Percentiles rank a stretch among this genome's conserved stretches.
phyloP scores from a whole-genome alignment of 225 moss, liverwort and hornwort species.

The Pseudoscleropodium purum region DNA sequence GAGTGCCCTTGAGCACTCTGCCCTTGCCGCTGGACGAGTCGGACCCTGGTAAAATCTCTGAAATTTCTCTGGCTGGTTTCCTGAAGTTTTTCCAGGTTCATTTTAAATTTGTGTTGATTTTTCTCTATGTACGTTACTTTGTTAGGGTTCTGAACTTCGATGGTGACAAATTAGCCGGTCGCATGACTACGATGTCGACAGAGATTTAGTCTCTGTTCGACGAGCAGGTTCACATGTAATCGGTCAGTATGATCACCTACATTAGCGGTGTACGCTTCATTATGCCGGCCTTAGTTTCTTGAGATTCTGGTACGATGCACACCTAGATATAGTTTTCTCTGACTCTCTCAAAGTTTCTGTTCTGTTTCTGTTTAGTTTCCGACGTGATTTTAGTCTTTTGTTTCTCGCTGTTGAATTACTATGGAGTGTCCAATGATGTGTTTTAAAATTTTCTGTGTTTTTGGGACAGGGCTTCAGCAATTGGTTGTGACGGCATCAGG shows the following conservation, averaged over 20 bases:
- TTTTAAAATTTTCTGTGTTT: neutral
- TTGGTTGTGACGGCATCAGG: conserved; percentile 42
- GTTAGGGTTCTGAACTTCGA: neutral
- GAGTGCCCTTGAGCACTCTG: neutral
- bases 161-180: conserved; percentile 22
- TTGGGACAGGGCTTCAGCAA: conserved; percentile 13
- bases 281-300: neutral
- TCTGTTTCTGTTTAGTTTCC: neutral
- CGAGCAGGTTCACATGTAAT: conserved; percentile 7
- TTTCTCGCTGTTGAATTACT: neutral
- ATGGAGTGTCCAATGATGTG: neutral
- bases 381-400: neutral
- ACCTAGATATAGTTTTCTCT: neutral
- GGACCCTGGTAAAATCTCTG: neutral
- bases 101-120: too few relatives aligned
- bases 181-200: neutral
- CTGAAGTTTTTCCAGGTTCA: neutral
- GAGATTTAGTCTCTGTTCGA: neutral
- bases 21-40: neutral
- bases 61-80: neutral
- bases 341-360: neutral
- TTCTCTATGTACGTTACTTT: too few relatives aligned
- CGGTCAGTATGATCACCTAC: conserved; percentile 27
- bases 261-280: neutral
- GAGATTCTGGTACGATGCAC: neutral